phyloP scores from a whole-genome alignment of 2,329 filamentous ascomycete species.

The Aspergillus versicolor region DNA sequence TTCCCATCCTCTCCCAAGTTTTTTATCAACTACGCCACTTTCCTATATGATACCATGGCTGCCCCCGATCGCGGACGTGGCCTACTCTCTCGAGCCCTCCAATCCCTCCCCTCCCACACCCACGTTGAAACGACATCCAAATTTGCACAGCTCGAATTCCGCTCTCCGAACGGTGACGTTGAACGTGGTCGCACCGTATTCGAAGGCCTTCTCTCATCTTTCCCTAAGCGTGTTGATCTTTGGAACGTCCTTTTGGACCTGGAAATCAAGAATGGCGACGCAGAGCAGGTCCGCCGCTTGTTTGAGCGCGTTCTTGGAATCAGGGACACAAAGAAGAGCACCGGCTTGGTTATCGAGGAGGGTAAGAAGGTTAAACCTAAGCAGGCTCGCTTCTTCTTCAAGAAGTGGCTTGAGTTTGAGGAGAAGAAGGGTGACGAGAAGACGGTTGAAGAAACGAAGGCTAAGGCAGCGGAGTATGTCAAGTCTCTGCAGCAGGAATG shows the following conservation, averaged over 20 bases:
- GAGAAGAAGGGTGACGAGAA: constrained; percentile 68
- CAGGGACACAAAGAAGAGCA: constrained; percentile 42
- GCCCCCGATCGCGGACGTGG: constrained; percentile 72
- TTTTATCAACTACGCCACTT: constrained; percentile 93
- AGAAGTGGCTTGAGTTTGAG: constrained; percentile 89
- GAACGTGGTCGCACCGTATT: constrained; percentile 95
- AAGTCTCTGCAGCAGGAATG: constrained; percentile 40
- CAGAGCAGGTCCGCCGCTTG: constrained; percentile 68
- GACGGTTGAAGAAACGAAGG: constrained; percentile 68
- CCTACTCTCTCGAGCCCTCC: constrained; percentile 78
- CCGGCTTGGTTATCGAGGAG: constrained; percentile 24
- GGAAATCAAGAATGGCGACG: constrained; percentile 64
- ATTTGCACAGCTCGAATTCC: constrained; percentile 91
- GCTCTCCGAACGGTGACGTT: constrained; percentile 73
- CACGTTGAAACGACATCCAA: constrained; percentile 77
- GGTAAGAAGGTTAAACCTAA: constrained; percentile 73
- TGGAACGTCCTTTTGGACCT: constrained; percentile 92
- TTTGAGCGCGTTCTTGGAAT: constrained; percentile 71
- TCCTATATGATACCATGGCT: constrained; percentile 73
- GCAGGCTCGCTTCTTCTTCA: constrained; percentile 84
- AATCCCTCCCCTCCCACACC: constrained; percentile 70
- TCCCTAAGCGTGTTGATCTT: constrained; percentile 84
- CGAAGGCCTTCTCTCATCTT: constrained; percentile 78
- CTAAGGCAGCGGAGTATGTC: constrained; percentile 69
- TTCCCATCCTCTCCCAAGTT: constrained; percentile 73